phyloP scores from a whole-genome alignment of 106 monocot species.

The Triglochin maritima region DNA sequence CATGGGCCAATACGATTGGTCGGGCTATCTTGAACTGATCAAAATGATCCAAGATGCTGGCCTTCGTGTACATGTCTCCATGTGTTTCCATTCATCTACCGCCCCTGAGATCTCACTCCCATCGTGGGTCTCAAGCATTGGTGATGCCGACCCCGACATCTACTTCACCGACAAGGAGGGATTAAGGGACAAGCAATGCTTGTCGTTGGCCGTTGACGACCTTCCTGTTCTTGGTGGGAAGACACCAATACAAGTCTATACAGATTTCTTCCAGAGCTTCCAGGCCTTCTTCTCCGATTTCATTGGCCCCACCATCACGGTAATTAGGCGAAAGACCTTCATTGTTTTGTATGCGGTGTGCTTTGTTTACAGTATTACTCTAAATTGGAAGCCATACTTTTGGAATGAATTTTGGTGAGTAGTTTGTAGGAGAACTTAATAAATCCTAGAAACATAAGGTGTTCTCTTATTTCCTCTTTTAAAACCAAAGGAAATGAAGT shows the following conservation, averaged over 20 bases:
- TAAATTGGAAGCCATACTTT: no score
- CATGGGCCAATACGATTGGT: constrained; percentile 26
- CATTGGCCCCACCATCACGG: constrained; percentile 55
- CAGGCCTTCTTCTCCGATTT: constrained; percentile 27
- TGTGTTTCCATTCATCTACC: constrained; percentile 26
- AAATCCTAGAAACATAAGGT: no score
- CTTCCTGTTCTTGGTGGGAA: constrained; percentile 45
- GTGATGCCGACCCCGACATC: constrained; percentile 43
- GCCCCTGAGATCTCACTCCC: constrained; percentile 31
- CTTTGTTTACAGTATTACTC: no score
- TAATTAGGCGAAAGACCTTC: constrained; percentile 5
- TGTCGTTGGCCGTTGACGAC: constrained; percentile 56
- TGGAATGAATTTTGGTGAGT: no score
- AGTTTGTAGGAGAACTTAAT: no score
- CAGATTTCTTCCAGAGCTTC: constrained; percentile 41
- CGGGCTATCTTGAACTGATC: constrained; percentile 34
- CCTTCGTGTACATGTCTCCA: constrained; percentile 38
- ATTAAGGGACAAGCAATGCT: constrained; percentile 22
- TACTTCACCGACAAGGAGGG: constrained; percentile 45
- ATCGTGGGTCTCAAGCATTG: constrained; percentile 23
- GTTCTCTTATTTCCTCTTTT: no score
- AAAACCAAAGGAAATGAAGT: no score
- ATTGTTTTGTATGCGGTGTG: no score
- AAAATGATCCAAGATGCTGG: constrained; percentile 43
- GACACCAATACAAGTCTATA: constrained; percentile 37